Evolutionary conservation across 108 stramenopile genomes (phyloP).

Genomic region (Cyclotella kingstonii): DNA sequence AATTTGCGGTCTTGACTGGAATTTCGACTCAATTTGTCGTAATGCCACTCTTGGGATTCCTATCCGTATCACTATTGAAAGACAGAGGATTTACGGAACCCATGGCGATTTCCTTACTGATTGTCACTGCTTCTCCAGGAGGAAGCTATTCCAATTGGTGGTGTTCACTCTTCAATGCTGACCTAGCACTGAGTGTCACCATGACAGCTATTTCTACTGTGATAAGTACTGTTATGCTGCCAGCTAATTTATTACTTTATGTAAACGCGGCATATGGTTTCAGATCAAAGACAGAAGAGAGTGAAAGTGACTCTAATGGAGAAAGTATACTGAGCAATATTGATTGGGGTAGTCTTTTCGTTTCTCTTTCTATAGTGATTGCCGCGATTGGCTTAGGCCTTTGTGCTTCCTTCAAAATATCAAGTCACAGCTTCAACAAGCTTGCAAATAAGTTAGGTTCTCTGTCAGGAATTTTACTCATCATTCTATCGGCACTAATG

Average conservation of each 20-base stretch:
- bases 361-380: constrained; percentile 71
- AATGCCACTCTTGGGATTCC: constrained; percentile 81
- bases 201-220: constrained; percentile 89
- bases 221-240: constrained; percentile 63
- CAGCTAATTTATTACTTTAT: constrained; percentile 78
- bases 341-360: constrained; percentile 72
- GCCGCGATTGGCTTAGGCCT: constrained; percentile 71
- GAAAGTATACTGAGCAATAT: constrained; percentile 47
- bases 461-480: constrained; percentile 56
- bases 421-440: constrained; percentile 54
- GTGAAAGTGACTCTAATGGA: constrained; percentile 27
- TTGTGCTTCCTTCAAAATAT: constrained; percentile 45
- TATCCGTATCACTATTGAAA: constrained; percentile 50
- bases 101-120: constrained; percentile 71
- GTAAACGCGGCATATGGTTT: constrained; percentile 64
- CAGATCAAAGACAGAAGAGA: constrained; percentile 3
- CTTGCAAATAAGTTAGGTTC: constrained; percentile 61
- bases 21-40: constrained; percentile 64
- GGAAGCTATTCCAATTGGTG: constrained; percentile 90
- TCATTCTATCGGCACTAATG: constrained; percentile 69
- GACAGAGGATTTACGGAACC: constrained; percentile 38
- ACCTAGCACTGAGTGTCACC: constrained; percentile 82
- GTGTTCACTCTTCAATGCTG: constrained; percentile 88
- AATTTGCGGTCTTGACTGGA: constrained; percentile 51
- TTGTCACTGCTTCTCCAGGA: constrained; percentile 83